These are phyloP conservation scores for Leishmania mexicana DNA, from an alignment of 208 protist species.

Conservation along the genomic window DNA sequence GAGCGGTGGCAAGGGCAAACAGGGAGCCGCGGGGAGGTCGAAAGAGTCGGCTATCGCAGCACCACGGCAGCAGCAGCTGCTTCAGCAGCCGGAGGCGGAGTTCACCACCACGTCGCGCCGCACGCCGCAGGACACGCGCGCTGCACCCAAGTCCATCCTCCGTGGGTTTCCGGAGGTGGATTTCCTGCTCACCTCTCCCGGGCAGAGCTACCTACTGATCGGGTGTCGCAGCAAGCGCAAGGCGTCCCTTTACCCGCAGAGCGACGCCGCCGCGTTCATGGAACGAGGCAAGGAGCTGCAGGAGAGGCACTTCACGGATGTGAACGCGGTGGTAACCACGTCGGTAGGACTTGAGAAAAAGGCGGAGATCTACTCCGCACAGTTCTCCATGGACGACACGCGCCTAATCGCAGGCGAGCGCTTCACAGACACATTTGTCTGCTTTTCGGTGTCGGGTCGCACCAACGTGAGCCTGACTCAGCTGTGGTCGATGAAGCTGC, in stretches of 20 bases:
- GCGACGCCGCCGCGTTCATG: conserved; percentile 45
- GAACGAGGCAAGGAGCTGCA: conserved; percentile 60
- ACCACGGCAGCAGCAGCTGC: background rate
- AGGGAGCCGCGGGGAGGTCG: background rate
- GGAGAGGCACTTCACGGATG: conserved; percentile 51
- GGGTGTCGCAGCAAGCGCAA: conserved; percentile 68
- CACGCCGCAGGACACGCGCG: conserved; percentile 24
- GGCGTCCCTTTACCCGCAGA: conserved; percentile 58
- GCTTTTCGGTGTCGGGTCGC: conserved; percentile 47
- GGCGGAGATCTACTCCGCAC: conserved; percentile 57
- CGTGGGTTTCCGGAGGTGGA: conserved; percentile 68
- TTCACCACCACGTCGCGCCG: conserved; percentile 32
- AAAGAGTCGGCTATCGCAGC: background rate
- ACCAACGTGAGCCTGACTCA: conserved; percentile 37
- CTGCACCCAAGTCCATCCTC: conserved; percentile 43
- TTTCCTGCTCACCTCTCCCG: conserved; percentile 61
- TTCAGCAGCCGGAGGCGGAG: conserved; percentile 2
- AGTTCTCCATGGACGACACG: conserved; percentile 56
- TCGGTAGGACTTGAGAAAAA: conserved; percentile 47
- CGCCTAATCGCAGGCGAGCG: conserved; percentile 64
- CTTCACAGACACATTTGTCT: conserved; percentile 66
- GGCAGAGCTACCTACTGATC: conserved; percentile 63
- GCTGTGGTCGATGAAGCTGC: conserved; percentile 59
- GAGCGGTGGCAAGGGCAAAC: background rate
- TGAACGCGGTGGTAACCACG: conserved; percentile 34